phyloP scores from a whole-genome alignment of 2,329 filamentous ascomycete genomes.

The Cercospora sp. region DNA sequence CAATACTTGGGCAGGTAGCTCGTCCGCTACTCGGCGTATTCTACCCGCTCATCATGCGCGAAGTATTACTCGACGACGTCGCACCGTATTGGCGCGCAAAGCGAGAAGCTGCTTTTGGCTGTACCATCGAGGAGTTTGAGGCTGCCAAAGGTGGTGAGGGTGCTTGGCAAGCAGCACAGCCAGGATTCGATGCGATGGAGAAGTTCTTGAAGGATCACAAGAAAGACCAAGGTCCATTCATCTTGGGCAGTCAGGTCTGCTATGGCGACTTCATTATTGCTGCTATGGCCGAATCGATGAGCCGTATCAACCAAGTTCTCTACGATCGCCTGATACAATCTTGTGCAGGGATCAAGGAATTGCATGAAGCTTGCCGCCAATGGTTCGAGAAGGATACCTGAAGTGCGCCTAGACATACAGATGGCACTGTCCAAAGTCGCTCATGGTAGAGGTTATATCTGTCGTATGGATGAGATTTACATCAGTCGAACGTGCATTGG shows the following conservation, averaged over 20 bases:
- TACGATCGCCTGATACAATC: constrained; percentile 16
- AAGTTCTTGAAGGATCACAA: constrained; percentile 26
- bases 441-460: neutral
- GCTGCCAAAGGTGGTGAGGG: constrained; percentile 34
- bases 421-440: neutral
- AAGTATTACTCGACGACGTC: constrained; percentile 34
- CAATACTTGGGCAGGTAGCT: constrained; percentile 13
- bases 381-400: constrained; percentile 25
- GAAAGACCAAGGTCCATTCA: constrained; percentile 30
- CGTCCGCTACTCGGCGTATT: constrained; percentile 30
- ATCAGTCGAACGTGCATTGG: neutral
- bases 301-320: constrained; percentile 25
- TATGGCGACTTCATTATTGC: constrained; percentile 33
- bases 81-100: constrained; percentile 19
- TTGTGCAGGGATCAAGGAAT: constrained; percentile 12
- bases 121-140: constrained; percentile 27
- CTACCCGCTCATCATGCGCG: constrained; percentile 23
- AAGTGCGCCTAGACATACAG: neutral
- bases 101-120: constrained; percentile 24
- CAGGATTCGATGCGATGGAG: constrained; percentile 21
- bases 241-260: constrained; percentile 28
- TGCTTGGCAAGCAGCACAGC: constrained; percentile 29
- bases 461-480: neutral
- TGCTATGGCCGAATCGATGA: constrained; percentile 25
- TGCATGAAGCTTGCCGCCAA: constrained; percentile 26